Evolutionary conservation across 352 stramenopile genomes (phyloP).

Genomic region (Phytophthora tubulina): DNA sequence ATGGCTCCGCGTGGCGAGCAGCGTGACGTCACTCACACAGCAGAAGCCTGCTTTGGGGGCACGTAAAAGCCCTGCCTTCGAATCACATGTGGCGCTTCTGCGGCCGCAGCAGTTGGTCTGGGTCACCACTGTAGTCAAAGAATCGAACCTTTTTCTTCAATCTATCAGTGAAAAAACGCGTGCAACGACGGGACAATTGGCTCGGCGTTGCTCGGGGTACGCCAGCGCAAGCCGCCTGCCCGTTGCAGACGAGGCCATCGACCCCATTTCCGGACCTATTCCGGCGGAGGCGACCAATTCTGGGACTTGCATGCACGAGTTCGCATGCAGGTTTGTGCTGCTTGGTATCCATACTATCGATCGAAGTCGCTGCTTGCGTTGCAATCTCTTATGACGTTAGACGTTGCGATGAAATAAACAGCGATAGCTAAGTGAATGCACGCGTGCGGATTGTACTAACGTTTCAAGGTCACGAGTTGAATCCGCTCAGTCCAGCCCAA

Average conservation of each 20-base stretch:
- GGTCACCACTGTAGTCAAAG: conserved; percentile 34
- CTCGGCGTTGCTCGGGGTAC: conserved; percentile 23
- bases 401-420: no score
- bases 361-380: no score
- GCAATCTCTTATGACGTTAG: no score
- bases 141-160: conserved; percentile 42
- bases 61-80: conserved; percentile 35
- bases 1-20: neutral
- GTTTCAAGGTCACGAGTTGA: neutral
- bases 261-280: conserved; percentile 8
- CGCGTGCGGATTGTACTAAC: neutral
- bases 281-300: neutral
- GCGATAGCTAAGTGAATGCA: neutral
- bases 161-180: conserved; percentile 28
- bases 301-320: no score
- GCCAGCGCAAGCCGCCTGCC: conserved; percentile 33
- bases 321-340: no score
- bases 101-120: conserved; percentile 5
- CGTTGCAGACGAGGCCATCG: conserved; percentile 13
- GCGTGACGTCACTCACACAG: conserved; percentile 16
- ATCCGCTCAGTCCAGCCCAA: neutral
- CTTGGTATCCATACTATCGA: no score
- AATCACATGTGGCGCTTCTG: conserved; percentile 36
- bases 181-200: neutral
- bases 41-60: conserved; percentile 17